Percentiles rank a stretch among this genome's conserved stretches.
Conservation (phyloP, 208 protist genomes). For the Leptomonas pyrrhocoris region DNA sequence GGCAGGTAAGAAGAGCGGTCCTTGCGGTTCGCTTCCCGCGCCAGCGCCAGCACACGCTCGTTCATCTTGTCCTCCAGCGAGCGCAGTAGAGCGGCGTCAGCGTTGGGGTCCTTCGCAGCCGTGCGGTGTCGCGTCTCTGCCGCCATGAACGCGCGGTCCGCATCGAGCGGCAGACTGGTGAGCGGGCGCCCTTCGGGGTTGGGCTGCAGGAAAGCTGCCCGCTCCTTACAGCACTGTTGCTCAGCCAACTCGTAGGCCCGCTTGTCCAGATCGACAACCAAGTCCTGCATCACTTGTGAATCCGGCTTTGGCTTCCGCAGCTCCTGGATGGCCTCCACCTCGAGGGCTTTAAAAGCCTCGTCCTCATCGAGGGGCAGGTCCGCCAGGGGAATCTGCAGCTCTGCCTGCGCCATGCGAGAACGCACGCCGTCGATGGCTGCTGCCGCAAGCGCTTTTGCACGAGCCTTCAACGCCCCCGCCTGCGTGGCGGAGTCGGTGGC, state of each 20-base stretch:
- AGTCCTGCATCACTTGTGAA: conserved; percentile 22
- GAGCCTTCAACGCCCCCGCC: conserved; percentile 36
- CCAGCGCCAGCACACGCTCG: conserved; percentile 53
- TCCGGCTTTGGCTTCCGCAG: conserved; percentile 41
- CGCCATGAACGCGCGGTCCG: conserved; percentile 38
- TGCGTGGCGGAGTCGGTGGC: conserved; percentile 19
- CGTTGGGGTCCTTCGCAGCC: conserved; percentile 24
- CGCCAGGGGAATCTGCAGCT: conserved; percentile 34
- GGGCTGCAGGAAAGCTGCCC: conserved; percentile 38
- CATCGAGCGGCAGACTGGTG: conserved; percentile 46
- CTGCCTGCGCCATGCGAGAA: conserved; percentile 42
- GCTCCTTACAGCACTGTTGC: conserved; percentile 45
- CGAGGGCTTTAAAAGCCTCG: conserved; percentile 34
- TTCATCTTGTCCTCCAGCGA: conserved; percentile 44
- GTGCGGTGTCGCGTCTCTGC: conserved; percentile 43
- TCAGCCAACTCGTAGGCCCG: conserved; percentile 55
- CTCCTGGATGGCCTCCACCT: conserved; percentile 28
- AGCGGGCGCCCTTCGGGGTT: conserved; percentile 50
- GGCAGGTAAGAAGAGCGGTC: conserved; percentile 50
- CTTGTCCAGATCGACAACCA: conserved; percentile 44
- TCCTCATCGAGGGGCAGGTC: conserved; percentile 56
- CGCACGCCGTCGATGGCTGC: conserved; percentile 39
- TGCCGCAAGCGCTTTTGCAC: conserved; percentile 39
- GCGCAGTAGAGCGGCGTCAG: conserved; percentile 39
- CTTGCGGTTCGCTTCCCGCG: conserved; percentile 42